These are phyloP conservation scores for Aeschynomene evenia DNA, from an alignment of 306 rosid species.

Conservation along the genomic window DNA sequence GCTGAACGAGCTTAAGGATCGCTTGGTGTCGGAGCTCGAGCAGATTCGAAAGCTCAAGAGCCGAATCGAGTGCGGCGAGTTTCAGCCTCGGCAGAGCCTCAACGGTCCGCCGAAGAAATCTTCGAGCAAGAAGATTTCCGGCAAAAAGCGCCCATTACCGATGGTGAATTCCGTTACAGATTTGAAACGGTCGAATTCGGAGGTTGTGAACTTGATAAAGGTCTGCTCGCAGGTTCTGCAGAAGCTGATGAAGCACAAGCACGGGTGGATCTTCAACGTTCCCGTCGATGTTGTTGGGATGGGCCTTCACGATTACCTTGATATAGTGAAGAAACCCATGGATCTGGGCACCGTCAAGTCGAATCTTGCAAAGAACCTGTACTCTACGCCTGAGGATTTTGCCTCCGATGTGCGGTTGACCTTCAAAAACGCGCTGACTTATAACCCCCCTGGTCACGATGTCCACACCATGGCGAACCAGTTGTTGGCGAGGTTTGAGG, in stretches of 20 bases:
- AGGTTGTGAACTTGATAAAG: slow-evolving; percentile 51
- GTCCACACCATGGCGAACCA: slow-evolving; percentile 63
- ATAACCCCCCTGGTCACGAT: slow-evolving; percentile 83
- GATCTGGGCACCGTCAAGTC: slow-evolving; percentile 87
- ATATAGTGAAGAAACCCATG: slow-evolving; percentile 82
- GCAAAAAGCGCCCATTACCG: slow-evolving; percentile 64
- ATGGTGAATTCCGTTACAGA: slow-evolving; percentile 31
- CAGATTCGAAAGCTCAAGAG: slow-evolving; percentile 61
- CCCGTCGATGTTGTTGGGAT: slow-evolving; percentile 64
- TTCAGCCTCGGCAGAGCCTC: slow-evolving; percentile 25
- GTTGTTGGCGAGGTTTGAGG: slow-evolving; percentile 64
- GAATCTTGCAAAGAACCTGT: slow-evolving; percentile 48
- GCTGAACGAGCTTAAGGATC: slow-evolving; percentile 61
- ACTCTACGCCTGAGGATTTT: slow-evolving; percentile 59
- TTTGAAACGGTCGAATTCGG: slow-evolving; percentile 58
- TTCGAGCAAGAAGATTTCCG: slow-evolving; percentile 51
- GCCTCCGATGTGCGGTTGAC: slow-evolving; percentile 77
- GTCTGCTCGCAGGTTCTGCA: slow-evolving; percentile 62
- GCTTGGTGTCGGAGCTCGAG: slow-evolving; percentile 59
- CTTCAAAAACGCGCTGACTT: slow-evolving; percentile 72
- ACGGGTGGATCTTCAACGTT: slow-evolving; percentile 65
- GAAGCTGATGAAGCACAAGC: slow-evolving; percentile 81
- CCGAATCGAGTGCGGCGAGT: slow-evolving; percentile 57
- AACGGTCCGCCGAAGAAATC: slow-evolving; percentile 52
- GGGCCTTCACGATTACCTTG: slow-evolving; percentile 84